Evolutionary conservation across 371 early-diverging fungal species (phyloP).

Genomic region (Choanephora cucurbitarum): DNA sequence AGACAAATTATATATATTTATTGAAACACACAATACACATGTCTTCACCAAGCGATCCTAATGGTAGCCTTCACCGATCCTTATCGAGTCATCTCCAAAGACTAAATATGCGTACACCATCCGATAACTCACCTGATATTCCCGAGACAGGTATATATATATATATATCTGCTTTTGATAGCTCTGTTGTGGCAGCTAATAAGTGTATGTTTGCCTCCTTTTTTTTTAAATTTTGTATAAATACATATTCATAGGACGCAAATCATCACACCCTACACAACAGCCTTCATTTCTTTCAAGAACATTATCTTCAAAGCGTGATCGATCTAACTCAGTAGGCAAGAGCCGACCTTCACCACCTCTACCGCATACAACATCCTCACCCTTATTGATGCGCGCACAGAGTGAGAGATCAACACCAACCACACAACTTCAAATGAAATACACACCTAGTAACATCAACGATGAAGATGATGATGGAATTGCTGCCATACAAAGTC

Average conservation of each 20-base stretch:
- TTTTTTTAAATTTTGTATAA: not conserved
- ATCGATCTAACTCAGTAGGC: conserved; percentile 29
- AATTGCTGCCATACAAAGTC: conserved; percentile 25
- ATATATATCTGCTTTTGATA: conserved; percentile 2
- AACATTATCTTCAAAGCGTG: conserved; percentile 38
- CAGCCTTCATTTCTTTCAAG: conserved; percentile 33
- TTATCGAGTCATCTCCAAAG: conserved; percentile 50
- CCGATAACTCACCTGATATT: conserved; percentile 30
- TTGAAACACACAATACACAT: conserved; percentile 10
- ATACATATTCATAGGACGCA: not conserved
- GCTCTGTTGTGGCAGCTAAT: too few species aligned
- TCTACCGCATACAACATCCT: conserved; percentile 25
- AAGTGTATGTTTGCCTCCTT: not conserved
- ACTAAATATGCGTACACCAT: conserved; percentile 35
- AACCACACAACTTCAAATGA: conserved; percentile 14
- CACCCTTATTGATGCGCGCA: conserved; percentile 24
- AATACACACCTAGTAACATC: conserved; percentile 11
- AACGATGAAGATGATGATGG: conserved; percentile 7
- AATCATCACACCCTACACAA: conserved; percentile 3
- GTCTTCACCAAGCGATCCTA: conserved; percentile 39
- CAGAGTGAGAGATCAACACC: conserved; percentile 4
- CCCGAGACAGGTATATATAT: conserved; percentile 30
- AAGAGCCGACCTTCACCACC: conserved; percentile 33
- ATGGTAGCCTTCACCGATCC: conserved; percentile 41
- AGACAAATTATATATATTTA: not conserved